Base-by-base conservation (phyloP, 2,329 filamentous ascomycete genomes). In the Curvularia lunata region DNA sequence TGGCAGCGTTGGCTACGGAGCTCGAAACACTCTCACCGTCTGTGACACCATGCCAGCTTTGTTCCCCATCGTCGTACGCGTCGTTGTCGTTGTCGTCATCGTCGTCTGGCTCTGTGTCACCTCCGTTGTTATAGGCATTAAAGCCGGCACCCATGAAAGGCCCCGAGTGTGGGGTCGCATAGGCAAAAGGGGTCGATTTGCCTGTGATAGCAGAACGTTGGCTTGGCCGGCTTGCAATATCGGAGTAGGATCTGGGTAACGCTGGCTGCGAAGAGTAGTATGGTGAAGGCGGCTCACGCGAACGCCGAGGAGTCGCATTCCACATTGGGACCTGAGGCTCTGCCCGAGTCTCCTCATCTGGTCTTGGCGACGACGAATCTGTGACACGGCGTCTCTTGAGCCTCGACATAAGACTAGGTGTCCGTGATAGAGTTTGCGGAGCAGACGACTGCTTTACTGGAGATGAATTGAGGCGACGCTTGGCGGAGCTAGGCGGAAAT, bases 151-250 rank as follows among this genome's bases (percentile, higher is more conserved):
- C 74, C n/a, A 75, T 49, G 37, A 77, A 68, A 0, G 69, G 69
- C 0, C 74, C 74, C 68, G 89, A 92, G 70, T 88, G 83, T 0
- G 90, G 90, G 0, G 90, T 93, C 2, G 89, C 88, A 68, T 92
- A 92, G n/a, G 86, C 87, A 63, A 87, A 87, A 1, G 82, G 82
- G 0, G 88, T 89, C 0, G 84, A 56, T 68, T 75, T 65, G 56
- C 69, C 67, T 4, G 62, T 59, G 73, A 68, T 53, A 28, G 66
- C 64, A 40, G 69, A 74, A n/a, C 72, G 67, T 77, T 84, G 47
- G 77, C 82, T 54, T 18, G 70, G 70, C 76, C 84, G 28, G 77
- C 77, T 79, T 58, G 62, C 65, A n/a, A 68, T 56, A 48, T 75
- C 73, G 7, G 72, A 75, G 41, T 66, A 70, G 7, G 73, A 65